Percentiles rank a stretch among this genome's conserved stretches.
Conservation (phyloP, 306 rosid genomes). For the Prunus mira region DNA sequence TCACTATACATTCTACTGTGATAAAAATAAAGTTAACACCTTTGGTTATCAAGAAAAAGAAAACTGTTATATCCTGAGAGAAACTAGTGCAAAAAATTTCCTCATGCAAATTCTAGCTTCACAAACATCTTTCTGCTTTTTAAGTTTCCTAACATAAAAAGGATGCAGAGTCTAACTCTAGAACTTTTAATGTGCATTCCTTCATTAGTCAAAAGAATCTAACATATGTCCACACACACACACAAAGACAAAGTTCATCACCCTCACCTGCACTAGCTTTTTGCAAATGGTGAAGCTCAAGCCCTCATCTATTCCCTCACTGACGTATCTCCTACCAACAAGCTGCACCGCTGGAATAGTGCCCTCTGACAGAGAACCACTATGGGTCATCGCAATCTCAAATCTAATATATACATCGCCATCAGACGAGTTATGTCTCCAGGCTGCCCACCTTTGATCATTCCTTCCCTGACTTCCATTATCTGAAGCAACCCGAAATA, state of each 20-base stretch:
- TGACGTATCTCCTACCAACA: conserved; percentile 46
- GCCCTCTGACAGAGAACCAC: conserved; percentile 53
- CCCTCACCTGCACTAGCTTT: conserved; percentile 87
- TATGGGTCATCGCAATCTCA: conserved; percentile 66
- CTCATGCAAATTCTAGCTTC: conserved; percentile 8
- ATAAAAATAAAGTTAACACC: neutral
- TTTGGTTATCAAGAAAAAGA: neutral
- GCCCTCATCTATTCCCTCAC: conserved; percentile 68
- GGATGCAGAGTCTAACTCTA: neutral
- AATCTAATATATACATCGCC: conserved; percentile 81
- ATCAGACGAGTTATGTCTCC: conserved; percentile 81
- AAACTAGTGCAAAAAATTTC: neutral
- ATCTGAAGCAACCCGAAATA: conserved; percentile 61
- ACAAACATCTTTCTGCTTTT: neutral
- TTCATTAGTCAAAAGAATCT: neutral
- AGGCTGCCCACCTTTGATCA: conserved; percentile 72
- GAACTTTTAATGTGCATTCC: neutral
- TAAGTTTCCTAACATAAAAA: neutral
- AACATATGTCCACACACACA: neutral
- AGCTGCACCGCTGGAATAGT: conserved; percentile 34
- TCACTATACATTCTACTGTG: neutral
- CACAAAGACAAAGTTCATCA: neutral
- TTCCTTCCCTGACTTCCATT: conserved; percentile 86
- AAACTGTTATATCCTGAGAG: neutral
- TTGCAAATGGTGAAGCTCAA: conserved; percentile 91